A percentile compares a stretch with the other conserved stretches of the same genome.
Conservation (phyloP, 148 eudicot genomes). For the Amaranthus cruentus region DNA sequence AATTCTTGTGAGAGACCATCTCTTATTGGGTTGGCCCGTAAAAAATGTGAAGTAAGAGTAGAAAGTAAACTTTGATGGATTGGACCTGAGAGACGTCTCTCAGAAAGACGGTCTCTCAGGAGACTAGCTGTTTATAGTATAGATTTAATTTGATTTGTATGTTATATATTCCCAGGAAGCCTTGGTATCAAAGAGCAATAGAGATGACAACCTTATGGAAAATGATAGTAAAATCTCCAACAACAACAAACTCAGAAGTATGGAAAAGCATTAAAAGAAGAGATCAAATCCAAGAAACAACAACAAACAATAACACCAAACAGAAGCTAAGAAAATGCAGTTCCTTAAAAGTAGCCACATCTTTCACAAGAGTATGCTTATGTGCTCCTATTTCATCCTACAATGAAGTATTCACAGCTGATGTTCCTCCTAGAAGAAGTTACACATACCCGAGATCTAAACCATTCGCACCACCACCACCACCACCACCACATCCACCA, state of each 20-base stretch:
- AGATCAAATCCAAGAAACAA: slow-evolving; percentile 25
- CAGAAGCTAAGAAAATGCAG: slow-evolving; percentile 60
- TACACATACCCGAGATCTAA: slow-evolving; percentile 73
- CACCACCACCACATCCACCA: not conserved
- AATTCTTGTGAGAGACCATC: no score
- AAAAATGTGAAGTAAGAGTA: no score
- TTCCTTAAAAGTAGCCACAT: slow-evolving; percentile 70
- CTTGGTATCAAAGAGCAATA: slow-evolving; percentile 90
- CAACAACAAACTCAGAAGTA: slow-evolving; percentile 32
- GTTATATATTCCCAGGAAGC: slow-evolving; percentile 46
- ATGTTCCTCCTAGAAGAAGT: slow-evolving; percentile 75
- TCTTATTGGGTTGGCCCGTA: no score
- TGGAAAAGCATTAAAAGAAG: slow-evolving; percentile 49
- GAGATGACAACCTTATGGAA: slow-evolving; percentile 75
- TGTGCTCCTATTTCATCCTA: slow-evolving; percentile 92
- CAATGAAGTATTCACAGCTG: slow-evolving; percentile 60
- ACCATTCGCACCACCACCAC: slow-evolving; percentile 26
- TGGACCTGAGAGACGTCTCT: no score
- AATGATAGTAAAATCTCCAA: slow-evolving; percentile 48
- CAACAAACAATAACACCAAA: slow-evolving; percentile 29
- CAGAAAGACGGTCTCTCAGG: no score
- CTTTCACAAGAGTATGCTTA: slow-evolving; percentile 77
- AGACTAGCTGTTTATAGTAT: no score
- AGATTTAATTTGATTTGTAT: no score
- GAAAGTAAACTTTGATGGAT: no score